These are phyloP conservation scores for Saccharomyces cerevisiae DNA, from an alignment of 805 yeast genomes.

Conservation along the genomic window DNA sequence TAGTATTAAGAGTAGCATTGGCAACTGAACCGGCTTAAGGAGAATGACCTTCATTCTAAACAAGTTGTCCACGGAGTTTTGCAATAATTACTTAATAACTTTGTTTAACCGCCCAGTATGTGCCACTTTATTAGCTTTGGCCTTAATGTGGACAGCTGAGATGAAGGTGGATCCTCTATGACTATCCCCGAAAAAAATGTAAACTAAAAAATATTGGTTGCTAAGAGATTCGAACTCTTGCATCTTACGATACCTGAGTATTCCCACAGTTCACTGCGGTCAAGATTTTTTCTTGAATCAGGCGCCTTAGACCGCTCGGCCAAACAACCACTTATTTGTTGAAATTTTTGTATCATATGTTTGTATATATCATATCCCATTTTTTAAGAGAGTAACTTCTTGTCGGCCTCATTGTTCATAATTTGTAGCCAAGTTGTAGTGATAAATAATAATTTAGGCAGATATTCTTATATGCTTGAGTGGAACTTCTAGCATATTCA, in stretches of 20 bases:
- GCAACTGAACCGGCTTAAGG: background rate
- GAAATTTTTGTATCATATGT: too few relatives aligned
- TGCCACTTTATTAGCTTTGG: background rate
- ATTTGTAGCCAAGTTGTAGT: background rate
- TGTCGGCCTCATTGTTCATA: too few relatives aligned
- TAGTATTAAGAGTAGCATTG: background rate
- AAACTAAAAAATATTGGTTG: slow-evolving; percentile 16
- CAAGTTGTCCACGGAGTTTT: background rate
- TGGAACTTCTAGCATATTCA: too few relatives aligned
- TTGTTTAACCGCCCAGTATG: background rate
- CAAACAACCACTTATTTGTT: slow-evolving; percentile 16
- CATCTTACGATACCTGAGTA: slow-evolving; percentile 26
- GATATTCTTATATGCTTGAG: too few relatives aligned
- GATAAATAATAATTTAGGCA: too few relatives aligned
- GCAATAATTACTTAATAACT: background rate
- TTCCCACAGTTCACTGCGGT: slow-evolving; percentile 12
- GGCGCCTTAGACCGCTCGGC: slow-evolving; percentile 29
- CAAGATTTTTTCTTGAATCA: slow-evolving; percentile 18
- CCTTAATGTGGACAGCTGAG: background rate
- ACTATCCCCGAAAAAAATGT: background rate
- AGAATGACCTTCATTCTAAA: background rate
- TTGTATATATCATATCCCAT: too few relatives aligned
- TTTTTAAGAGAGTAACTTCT: too few relatives aligned
- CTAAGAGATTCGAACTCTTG: slow-evolving; percentile 25
- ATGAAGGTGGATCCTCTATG: background rate